These are phyloP conservation scores for Trichoderma oligosporum DNA, from an alignment of 2,329 filamentous ascomycete species.

Conservation along the genomic window DNA sequence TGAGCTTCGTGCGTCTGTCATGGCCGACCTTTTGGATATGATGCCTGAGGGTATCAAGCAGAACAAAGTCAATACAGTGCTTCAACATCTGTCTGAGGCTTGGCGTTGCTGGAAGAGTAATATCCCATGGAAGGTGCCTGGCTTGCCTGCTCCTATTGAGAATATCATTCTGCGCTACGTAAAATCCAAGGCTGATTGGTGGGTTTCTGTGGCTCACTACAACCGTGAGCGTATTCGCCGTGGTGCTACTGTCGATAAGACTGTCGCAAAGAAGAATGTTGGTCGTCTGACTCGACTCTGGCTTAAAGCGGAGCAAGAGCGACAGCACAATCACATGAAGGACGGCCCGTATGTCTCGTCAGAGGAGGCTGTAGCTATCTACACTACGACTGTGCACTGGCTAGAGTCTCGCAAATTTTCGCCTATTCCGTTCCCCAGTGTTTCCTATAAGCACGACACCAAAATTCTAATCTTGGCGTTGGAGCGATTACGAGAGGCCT, in stretches of 20 bases:
- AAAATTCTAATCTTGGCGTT: constrained; percentile 96
- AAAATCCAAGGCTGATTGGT: constrained; percentile 99
- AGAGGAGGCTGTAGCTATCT: constrained; percentile 97
- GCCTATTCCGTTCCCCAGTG: constrained; percentile 96
- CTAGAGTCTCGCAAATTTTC: constrained; percentile 97
- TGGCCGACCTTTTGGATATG: constrained; percentile 99
- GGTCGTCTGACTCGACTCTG: constrained; percentile 90
- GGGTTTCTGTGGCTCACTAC: constrained; percentile 98
- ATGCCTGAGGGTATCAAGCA: constrained; percentile 99
- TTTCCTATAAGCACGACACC: constrained; percentile 99
- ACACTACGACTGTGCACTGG: constrained; percentile 98
- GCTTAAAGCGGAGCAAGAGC: constrained; percentile 97
- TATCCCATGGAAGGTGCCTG: constrained; percentile 98
- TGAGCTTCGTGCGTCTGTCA: constrained; percentile 93
- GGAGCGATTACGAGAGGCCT: constrained; percentile 88
- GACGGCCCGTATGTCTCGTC: constrained; percentile 98
- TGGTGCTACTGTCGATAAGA: constrained; percentile 97
- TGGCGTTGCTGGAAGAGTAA: constrained; percentile 99
- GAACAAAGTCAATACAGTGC: constrained; percentile 96
- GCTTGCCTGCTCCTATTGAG: constrained; percentile 92
- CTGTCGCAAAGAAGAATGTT: constrained; percentile 98
- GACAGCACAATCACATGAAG: constrained; percentile 99
- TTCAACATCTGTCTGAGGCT: constrained; percentile 95
- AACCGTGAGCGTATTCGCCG: constrained; percentile 95
- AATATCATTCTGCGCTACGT: constrained; percentile 98